Percentiles rank a stretch among this genome's conserved stretches.
phyloP scores from a whole-genome alignment of 306 rosid species.

The Dalbergia cochinchinensis region DNA sequence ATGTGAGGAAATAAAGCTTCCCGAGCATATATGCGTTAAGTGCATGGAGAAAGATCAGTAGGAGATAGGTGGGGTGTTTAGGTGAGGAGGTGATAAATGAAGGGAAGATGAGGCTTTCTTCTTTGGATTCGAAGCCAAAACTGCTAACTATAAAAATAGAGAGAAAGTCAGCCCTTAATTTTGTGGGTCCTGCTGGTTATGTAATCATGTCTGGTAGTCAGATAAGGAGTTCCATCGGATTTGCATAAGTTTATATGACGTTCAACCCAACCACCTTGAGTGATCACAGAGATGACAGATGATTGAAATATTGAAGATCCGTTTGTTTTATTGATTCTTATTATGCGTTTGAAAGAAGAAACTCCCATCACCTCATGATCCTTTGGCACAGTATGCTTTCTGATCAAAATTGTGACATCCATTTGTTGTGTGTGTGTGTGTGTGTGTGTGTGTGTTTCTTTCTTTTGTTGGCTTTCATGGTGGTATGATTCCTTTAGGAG shows the following conservation, averaged over 20 bases:
- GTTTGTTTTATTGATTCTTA: background rate
- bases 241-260: no score
- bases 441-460: no score
- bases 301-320: background rate
- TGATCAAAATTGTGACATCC: no score
- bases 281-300: background rate
- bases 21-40: background rate
- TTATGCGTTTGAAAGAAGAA: background rate
- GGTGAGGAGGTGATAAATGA: conserved; percentile 23
- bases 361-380: no score
- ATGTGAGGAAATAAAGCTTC: background rate
- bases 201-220: background rate
- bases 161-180: background rate
- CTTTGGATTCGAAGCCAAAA: background rate
- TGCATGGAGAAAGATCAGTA: background rate
- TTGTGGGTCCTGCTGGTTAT: background rate
- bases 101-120: conserved; percentile 27
- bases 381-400: no score
- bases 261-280: background rate
- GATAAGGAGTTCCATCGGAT: background rate
- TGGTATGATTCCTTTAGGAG: no score
- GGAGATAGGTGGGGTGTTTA: background rate
- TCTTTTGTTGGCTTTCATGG: no score
- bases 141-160: background rate
- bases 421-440: no score